Evolutionary conservation across 495 filamentous ascomycete genomes (phyloP).

Genomic region (Evernia prunastri): DNA sequence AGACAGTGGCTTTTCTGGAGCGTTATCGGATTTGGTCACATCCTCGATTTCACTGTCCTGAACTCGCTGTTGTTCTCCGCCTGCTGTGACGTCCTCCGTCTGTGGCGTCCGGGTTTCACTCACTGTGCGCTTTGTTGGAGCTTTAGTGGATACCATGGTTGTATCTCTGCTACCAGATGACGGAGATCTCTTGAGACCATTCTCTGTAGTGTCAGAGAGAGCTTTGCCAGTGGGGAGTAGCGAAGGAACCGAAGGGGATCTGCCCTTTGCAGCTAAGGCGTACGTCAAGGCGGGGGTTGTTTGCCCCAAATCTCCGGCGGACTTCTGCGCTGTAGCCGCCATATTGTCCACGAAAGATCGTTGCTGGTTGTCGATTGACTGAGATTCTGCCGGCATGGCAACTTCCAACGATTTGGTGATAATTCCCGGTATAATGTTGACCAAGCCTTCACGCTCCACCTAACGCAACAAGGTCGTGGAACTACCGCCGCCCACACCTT

Average conservation of each 20-base stretch:
- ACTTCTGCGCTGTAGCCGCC: conserved; percentile 23
- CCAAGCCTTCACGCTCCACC: not conserved
- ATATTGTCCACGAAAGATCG: conserved; percentile 14
- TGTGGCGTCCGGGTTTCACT: conserved; percentile 27
- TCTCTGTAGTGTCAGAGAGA: conserved; percentile 32
- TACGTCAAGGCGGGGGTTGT: conserved; percentile 65
- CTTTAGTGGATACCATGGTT: conserved; percentile 19
- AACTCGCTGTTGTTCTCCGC: not conserved
- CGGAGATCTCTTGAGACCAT: conserved; percentile 24
- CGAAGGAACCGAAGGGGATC: conserved; percentile 37
- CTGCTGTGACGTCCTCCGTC: conserved; percentile 2
- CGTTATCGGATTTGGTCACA: conserved; percentile 1
- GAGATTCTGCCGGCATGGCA: conserved; percentile 13
- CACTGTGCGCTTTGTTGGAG: conserved; percentile 21
- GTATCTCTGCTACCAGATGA: conserved; percentile 12
- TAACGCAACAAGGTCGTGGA: conserved; percentile 7
- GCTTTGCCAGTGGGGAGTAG: conserved; percentile 35
- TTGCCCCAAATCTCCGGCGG: conserved; percentile 14
- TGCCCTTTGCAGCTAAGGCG: conserved; percentile 86
- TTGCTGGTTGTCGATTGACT: conserved; percentile 4
- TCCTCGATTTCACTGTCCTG: not conserved
- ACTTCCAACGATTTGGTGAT: not conserved
- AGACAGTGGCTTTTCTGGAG: conserved; percentile 31
- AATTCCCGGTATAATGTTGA: not conserved
- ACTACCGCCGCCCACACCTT: conserved; percentile 20